These are phyloP conservation scores for Themeda triandra DNA, from an alignment of 176 grass and related monocot genomes.

Conservation along the genomic window DNA sequence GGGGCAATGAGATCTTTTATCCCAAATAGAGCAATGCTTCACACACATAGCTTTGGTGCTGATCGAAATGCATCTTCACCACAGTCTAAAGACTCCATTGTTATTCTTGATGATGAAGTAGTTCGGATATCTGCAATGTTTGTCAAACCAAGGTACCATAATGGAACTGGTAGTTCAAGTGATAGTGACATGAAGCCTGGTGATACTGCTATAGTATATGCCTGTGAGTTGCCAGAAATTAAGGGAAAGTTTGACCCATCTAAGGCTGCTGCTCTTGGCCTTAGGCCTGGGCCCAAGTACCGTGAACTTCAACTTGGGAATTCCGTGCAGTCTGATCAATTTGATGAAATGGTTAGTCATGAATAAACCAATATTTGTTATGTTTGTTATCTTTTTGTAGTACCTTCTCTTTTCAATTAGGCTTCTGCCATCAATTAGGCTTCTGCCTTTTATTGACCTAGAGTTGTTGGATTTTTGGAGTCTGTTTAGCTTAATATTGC, in stretches of 20 bases:
- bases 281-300: slow-evolving; percentile 79
- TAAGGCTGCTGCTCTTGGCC: slow-evolving; percentile 72
- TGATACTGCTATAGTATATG: slow-evolving; percentile 87
- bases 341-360: slow-evolving; percentile 59
- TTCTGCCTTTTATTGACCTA: background rate
- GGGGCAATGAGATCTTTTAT: slow-evolving; percentile 92
- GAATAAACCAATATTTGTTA: background rate
- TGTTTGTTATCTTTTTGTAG: background rate
- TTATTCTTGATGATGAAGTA: slow-evolving; percentile 88
- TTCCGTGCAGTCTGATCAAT: slow-evolving; percentile 75
- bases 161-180: slow-evolving; percentile 34
- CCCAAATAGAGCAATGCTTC: slow-evolving; percentile 89
- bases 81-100: slow-evolving; percentile 46
- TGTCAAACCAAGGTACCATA: slow-evolving; percentile 56
- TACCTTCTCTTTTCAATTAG: background rate
- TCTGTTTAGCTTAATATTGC: background rate
- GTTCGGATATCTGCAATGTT: slow-evolving; percentile 85
- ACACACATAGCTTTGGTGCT: slow-evolving; percentile 84
- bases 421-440: background rate
- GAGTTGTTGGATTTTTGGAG: background rate
- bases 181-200: slow-evolving; percentile 60
- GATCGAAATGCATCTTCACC: slow-evolving; percentile 31
- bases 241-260: slow-evolving; percentile 93
- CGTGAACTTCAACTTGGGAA: slow-evolving; percentile 91
- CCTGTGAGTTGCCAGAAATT: slow-evolving; percentile 86